A percentile compares a stretch with the other conserved stretches of the same genome.
Conservation (phyloP, 805 yeast species). For the Metschnikowia hibisci region DNA sequence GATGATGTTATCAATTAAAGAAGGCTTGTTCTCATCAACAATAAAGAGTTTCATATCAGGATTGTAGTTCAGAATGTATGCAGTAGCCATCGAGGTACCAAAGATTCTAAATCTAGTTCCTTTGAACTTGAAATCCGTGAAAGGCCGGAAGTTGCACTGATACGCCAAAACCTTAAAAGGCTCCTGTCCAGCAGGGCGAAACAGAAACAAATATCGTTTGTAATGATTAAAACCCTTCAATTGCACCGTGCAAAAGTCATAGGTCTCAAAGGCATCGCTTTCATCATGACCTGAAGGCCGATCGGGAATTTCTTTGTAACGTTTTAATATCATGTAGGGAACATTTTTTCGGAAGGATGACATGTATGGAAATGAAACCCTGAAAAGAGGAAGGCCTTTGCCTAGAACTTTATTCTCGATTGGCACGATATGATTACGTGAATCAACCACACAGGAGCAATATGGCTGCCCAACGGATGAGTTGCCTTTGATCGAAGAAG, state of each 20-base stretch:
- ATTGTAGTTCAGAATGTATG: constrained; percentile 27
- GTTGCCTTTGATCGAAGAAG: background rate
- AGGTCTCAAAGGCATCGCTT: constrained; percentile 30
- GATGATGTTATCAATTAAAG: constrained; percentile 33
- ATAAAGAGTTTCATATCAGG: constrained; percentile 33
- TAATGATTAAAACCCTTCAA: constrained; percentile 25
- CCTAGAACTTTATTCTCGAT: constrained; percentile 30
- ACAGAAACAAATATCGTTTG: constrained; percentile 28
- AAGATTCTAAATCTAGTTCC: constrained; percentile 35
- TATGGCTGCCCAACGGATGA: background rate
- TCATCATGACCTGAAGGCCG: constrained; percentile 20
- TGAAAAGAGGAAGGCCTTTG: constrained; percentile 35
- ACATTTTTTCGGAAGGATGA: constrained; percentile 31
- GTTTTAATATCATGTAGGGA: constrained; percentile 32
- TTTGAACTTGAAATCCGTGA: constrained; percentile 36
- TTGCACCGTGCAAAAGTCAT: constrained; percentile 31
- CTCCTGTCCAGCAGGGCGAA: constrained; percentile 19
- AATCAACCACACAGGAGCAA: constrained; percentile 19
- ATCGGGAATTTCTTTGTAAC: constrained; percentile 29
- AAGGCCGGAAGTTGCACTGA: constrained; percentile 35
- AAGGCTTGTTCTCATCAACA: constrained; percentile 32
- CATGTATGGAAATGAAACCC: constrained; percentile 34
- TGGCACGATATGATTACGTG: constrained; percentile 32
- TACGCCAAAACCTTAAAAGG: constrained; percentile 29
- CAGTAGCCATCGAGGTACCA: constrained; percentile 33